Evolutionary conservation across 2,329 filamentous ascomycete species (phyloP), one percentile per base, ranked within the genome.

Genomic region (Cercospora sp.): DNA sequence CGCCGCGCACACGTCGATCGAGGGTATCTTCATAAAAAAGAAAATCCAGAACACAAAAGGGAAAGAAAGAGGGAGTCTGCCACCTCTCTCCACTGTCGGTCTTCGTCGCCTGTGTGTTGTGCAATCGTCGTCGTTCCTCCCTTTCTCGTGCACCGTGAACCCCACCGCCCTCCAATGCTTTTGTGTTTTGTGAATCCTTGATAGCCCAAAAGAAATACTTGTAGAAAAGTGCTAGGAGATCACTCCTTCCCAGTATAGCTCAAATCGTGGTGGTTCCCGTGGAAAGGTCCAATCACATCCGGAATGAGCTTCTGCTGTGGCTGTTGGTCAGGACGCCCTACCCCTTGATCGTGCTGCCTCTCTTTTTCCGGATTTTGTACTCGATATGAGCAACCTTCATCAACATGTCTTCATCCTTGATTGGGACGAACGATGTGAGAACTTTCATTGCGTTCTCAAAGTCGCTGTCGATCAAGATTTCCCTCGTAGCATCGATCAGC

Each of bases 371-470:
- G 75, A 87, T 82, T 82, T 91, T 97, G 87, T 91, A 97, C 81
- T 98, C 94, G 13, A 92, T 89, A 76, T 90, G 90, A 28, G 93
- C 89, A 67, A 97, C 92, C 75, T 90, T 90, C 92, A 99, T 97
- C 75, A 99, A 85, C 67, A 97, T 81, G 78, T 98, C 93, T 77
- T 97, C 93, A 75, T 99, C 94, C 80, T 93, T 93, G 78, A 99
- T 90, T 20, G 94, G 93, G 55, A 98, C 90, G 89, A 92, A 97
- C 66, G 91, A 93, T 31, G 95, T 98, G 70, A 99, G 84, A 7
- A 94, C 91, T 82, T 97, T 98, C 95, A 99, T 99, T 58, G 91
- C 91, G 76, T 96, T 97, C 79, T 99, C 95, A 79, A 98, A 99
- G 78, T 99, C 95, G 18, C 92, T 93, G 75, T 96, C 93, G 5